Evolutionary conservation across 176 grass and related monocot species (phyloP).

Genomic region (Oryza australiensis): DNA sequence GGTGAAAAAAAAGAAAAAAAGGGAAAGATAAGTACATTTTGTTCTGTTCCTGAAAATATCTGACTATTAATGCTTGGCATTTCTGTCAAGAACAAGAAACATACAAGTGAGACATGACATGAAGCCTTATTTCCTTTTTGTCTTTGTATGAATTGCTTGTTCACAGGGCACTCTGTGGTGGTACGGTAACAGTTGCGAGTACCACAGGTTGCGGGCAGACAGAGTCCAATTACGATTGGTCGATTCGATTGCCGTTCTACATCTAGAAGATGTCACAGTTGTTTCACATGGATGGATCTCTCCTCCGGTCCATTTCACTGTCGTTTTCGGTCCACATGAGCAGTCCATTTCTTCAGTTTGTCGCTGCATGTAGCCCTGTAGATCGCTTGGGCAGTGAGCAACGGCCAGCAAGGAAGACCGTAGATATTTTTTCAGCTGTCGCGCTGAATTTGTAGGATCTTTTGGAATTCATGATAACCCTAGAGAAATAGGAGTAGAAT

Average conservation of each 20-base stretch:
- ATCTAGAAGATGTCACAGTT: not conserved
- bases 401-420: not conserved
- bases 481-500: not conserved
- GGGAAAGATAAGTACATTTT: not conserved
- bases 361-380: not conserved
- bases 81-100: not conserved
- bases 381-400: not conserved
- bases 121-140: not conserved
- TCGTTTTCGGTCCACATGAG: not conserved
- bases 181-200: not conserved
- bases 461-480: not conserved
- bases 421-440: not conserved
- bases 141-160: not conserved
- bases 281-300: not conserved
- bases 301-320: not conserved
- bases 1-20: not conserved
- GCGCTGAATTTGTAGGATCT: not conserved
- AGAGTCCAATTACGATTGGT: not conserved
- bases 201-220: not conserved
- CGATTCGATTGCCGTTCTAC: not conserved
- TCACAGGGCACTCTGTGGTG: not conserved
- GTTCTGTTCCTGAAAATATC: constrained; percentile 22
- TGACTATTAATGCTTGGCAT: not conserved
- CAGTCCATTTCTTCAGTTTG: not conserved
- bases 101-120: not conserved